phyloP scores from a whole-genome alignment of 148 eudicot genomes.

The Rhododendron griersonianum region DNA sequence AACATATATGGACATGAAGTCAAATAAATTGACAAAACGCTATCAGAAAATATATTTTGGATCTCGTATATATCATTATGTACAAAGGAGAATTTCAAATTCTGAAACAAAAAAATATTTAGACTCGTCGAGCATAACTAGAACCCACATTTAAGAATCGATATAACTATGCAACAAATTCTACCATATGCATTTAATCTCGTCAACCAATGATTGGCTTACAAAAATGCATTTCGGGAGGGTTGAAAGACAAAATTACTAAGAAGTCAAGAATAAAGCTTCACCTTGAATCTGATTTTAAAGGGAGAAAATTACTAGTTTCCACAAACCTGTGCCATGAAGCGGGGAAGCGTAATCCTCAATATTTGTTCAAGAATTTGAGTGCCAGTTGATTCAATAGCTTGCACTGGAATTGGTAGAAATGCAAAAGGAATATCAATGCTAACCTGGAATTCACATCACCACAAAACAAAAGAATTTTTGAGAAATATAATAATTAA shows the following conservation, averaged over 20 bases:
- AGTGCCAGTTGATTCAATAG: constrained; percentile 75
- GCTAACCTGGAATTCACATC: constrained; percentile 52
- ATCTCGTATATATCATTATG: neutral
- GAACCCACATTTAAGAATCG: neutral
- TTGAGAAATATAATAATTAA: neutral
- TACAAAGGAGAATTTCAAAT: neutral
- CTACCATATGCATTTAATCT: neutral
- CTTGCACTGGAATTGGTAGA: constrained; percentile 63
- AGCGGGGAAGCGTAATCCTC: constrained; percentile 79
- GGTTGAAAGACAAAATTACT: neutral
- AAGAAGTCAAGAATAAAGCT: neutral
- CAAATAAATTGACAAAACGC: neutral
- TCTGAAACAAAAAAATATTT: neutral
- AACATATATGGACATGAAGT: neutral
- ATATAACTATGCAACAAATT: neutral
- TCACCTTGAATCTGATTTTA: neutral
- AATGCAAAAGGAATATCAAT: constrained; percentile 87
- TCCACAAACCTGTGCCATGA: constrained; percentile 74
- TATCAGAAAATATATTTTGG: neutral
- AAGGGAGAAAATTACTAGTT: neutral
- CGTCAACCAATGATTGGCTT: neutral
- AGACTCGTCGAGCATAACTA: neutral
- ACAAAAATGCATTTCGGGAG: neutral
- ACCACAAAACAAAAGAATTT: neutral
- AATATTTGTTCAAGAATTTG: constrained; percentile 75